These are phyloP conservation scores for Sporisorium scitamineum DNA, from an alignment of 1,284 basidiomycete species.

Conservation along the genomic window DNA sequence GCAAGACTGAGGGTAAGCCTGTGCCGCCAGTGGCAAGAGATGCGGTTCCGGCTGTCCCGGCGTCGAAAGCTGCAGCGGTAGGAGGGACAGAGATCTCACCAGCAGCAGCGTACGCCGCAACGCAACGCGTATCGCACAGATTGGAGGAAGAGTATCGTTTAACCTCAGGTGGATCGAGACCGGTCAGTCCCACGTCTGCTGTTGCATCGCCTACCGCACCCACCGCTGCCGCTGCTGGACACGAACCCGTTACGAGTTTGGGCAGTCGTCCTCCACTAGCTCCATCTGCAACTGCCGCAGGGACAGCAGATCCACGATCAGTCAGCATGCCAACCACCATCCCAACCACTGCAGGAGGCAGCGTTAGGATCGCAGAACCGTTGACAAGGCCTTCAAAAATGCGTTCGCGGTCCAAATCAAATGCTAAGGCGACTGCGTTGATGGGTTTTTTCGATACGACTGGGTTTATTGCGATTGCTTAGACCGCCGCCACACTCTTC, in stretches of 20 bases:
- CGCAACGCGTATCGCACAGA: slow-evolving; percentile 22
- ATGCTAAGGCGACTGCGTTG: slow-evolving; percentile 23
- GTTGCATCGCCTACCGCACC: not conserved
- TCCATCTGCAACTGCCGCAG: not conserved
- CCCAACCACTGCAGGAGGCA: not conserved
- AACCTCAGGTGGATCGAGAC: slow-evolving; percentile 13
- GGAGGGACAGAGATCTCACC: slow-evolving; percentile 12
- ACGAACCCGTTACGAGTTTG: not conserved
- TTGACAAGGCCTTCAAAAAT: slow-evolving; percentile 4
- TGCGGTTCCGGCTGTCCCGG: too few relatives aligned
- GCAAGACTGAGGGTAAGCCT: slow-evolving; percentile 10
- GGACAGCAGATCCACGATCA: slow-evolving; percentile 17
- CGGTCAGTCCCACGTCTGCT: slow-evolving; percentile 24
- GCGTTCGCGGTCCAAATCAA: slow-evolving; percentile 17
- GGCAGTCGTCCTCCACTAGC: slow-evolving; percentile 3
- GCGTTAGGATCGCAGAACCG: slow-evolving; percentile 36
- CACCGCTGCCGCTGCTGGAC: not conserved
- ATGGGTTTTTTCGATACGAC: slow-evolving; percentile 46
- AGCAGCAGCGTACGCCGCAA: slow-evolving; percentile 33
- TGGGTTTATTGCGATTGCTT: slow-evolving; percentile 44
- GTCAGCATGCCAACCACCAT: slow-evolving; percentile 33
- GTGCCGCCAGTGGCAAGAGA: not conserved
- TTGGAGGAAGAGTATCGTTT: slow-evolving; percentile 23
- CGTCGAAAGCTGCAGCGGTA: not conserved
- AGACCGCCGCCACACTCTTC: too few relatives aligned